Conservation (phyloP, 2,329 filamentous ascomycete species). For the Akanthomyces muscarius region DNA sequence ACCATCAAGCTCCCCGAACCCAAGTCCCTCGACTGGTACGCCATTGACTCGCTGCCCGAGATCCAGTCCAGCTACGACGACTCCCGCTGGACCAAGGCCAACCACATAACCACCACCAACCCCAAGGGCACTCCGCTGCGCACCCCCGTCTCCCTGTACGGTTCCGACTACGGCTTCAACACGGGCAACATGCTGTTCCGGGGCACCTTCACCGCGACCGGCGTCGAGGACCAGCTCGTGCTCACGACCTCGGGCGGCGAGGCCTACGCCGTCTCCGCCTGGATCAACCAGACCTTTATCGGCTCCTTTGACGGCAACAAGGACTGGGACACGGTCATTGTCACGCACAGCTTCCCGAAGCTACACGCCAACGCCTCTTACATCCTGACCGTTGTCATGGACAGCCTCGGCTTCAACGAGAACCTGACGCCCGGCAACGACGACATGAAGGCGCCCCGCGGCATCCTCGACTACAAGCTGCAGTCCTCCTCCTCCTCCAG, state of each 20-base stretch:
- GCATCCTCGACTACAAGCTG: conserved; percentile 58
- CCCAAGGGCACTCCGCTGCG: conserved; percentile 54
- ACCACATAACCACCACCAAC: conserved; percentile 51
- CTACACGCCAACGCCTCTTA: conserved; percentile 50
- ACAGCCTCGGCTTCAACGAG: conserved; percentile 69
- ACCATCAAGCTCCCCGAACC: conserved; percentile 38
- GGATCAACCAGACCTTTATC: conserved; percentile 60
- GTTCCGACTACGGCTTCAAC: conserved; percentile 70
- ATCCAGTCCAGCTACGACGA: conserved; percentile 63
- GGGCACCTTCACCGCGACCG: conserved; percentile 62
- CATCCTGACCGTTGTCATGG: conserved; percentile 65
- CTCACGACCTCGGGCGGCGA: conserved; percentile 62
- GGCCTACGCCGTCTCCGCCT: conserved; percentile 64
- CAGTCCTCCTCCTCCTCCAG: conserved; percentile 38
- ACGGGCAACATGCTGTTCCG: conserved; percentile 66
- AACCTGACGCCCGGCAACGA: conserved; percentile 58
- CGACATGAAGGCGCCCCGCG: conserved; percentile 58
- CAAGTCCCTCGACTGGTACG: conserved; percentile 60
- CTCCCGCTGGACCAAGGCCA: conserved; percentile 58
- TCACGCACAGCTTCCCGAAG: conserved; percentile 53
- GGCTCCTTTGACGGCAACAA: conserved; percentile 60
- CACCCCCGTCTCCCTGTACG: conserved; percentile 65
- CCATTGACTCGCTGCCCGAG: conserved; percentile 68
- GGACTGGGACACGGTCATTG: conserved; percentile 44
- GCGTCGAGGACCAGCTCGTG: conserved; percentile 53